A percentile compares a stretch with the other conserved stretches of the same genome.
These are phyloP conservation scores for Barnettozyma sp. DNA, from an alignment of 805 yeast species.

Conservation along the genomic window DNA sequence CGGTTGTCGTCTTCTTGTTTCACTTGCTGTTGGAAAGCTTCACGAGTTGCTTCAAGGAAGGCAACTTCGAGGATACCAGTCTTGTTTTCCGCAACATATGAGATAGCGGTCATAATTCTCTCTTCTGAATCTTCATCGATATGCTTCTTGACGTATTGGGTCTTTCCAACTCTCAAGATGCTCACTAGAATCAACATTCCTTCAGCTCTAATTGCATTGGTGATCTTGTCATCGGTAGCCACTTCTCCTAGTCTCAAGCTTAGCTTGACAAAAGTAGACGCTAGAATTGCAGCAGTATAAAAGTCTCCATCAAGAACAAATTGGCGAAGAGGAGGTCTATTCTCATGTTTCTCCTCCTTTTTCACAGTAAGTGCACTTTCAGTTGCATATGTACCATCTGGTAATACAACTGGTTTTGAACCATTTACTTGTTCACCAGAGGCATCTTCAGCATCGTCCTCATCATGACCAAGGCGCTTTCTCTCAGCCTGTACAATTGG, in stretches of 20 bases:
- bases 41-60: conserved; percentile 81
- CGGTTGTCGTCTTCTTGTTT: conserved; percentile 51
- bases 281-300: conserved; percentile 81
- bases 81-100: conserved; percentile 64
- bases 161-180: conserved; percentile 79
- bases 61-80: conserved; percentile 46
- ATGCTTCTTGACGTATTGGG: conserved; percentile 57
- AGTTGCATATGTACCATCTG: conserved; percentile 99
- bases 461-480: conserved; percentile 30
- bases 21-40: conserved; percentile 72
- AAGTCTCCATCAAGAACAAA: conserved; percentile 82
- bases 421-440: conserved; percentile 29
- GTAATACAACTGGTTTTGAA: conserved; percentile 75
- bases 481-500: conserved; percentile 78
- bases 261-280: conserved; percentile 83
- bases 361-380: conserved; percentile 70
- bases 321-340: conserved; percentile 72
- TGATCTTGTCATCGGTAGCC: conserved; percentile 44
- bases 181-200: conserved; percentile 91
- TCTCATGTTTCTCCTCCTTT: conserved; percentile 29
- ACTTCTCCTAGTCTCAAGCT: conserved; percentile 65
- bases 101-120: conserved; percentile 81
- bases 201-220: conserved; percentile 89
- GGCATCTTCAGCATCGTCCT: conserved; percentile 17
- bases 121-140: conserved; percentile 98